Evolutionary conservation across 2,329 filamentous ascomycete species (phyloP), one percentile per base, ranked within the genome.

Genomic region (Nigrospora sphaerica): DNA sequence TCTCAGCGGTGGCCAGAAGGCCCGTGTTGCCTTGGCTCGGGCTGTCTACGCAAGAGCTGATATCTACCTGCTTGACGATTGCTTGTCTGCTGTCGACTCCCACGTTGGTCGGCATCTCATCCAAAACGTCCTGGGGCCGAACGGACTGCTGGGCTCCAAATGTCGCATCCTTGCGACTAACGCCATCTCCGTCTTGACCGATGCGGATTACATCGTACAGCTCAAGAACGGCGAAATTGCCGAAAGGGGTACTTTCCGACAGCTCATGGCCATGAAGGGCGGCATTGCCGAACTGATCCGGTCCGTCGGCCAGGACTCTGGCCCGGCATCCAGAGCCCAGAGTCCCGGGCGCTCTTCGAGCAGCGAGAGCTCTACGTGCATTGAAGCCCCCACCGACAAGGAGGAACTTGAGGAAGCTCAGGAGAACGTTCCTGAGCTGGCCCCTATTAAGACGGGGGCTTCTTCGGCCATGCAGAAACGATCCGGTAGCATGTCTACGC

Each of bases 31-130:
- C 13, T 75, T 98, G 46, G 93, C 93, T 36, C 81, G 93, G 63
- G 92, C 95, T 31, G 93, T 98, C 1, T 98, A 98, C 62, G 91
- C 95, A 44, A 81, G 93, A 55, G 90, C 93, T n/a, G 95, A 98
- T 63, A 82, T 98, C 42, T 97, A 97, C 61, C 75, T 98, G 12
- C 75, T 98, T 12, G 93, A 98, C 56, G 93, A 98, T 62, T 87
- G 91, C 50, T 75, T 98, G 12, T 97, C 92, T 14, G 93, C 95
- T 1, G 93, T 98, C n/a, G 93, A 98, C 67, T 92, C 95, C 53
- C 93, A 98, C 61, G 93, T 98, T 49, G 93, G 93, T 36, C 80
- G 88, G 52, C 93, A 98, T 67, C 78, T 98, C 47, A 96, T 96
- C 58, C 87, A 97, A 62, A 88, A 93, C 52, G 93, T 98, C 1